Evolutionary conservation across 495 filamentous ascomycete species (phyloP).

Genomic region (Aspergillus ellipticus): DNA sequence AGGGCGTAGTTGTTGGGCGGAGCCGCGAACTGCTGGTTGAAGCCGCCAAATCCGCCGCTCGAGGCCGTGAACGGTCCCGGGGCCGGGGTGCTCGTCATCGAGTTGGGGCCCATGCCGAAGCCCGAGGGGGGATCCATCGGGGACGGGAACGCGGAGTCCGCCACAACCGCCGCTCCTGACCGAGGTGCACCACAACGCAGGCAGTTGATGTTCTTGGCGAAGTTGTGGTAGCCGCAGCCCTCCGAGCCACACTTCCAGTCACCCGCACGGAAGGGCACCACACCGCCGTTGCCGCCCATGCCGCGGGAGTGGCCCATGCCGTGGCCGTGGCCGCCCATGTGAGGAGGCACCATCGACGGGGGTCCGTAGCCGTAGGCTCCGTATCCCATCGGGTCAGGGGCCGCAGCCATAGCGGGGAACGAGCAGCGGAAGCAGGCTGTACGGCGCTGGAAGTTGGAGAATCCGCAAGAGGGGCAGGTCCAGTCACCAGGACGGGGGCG

Average conservation of each 20-base stretch:
- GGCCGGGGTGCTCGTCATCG: conserved; percentile 80
- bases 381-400: conserved; percentile 71
- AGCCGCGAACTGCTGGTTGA: conserved; percentile 80
- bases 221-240: conserved; percentile 98
- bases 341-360: conserved; percentile 76
- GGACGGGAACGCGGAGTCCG: conserved; percentile 87
- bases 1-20: conserved; percentile 87
- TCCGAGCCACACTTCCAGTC: conserved; percentile 99
- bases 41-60: conserved; percentile 72
- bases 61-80: conserved; percentile 74
- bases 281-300: conserved; percentile 74
- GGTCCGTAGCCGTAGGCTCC: conserved; percentile 70
- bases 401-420: conserved; percentile 83
- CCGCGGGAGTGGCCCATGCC: conserved; percentile 67
- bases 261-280: conserved; percentile 94
- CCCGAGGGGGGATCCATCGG: conserved; percentile 81
- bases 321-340: conserved; percentile 76
- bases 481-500: conserved; percentile 94
- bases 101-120: conserved; percentile 73
- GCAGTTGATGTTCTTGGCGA: conserved; percentile 98
- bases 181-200: conserved; percentile 93
- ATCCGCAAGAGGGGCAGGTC: conserved; percentile 91
- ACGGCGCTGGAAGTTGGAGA: conserved; percentile 88
- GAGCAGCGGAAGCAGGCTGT: conserved; percentile 99
- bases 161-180: conserved; percentile 87